A percentile compares a stretch with the other conserved stretches of the same genome.
Conservation (phyloP, 768 basidiomycete species). For the Fomitopsis serialis region DNA sequence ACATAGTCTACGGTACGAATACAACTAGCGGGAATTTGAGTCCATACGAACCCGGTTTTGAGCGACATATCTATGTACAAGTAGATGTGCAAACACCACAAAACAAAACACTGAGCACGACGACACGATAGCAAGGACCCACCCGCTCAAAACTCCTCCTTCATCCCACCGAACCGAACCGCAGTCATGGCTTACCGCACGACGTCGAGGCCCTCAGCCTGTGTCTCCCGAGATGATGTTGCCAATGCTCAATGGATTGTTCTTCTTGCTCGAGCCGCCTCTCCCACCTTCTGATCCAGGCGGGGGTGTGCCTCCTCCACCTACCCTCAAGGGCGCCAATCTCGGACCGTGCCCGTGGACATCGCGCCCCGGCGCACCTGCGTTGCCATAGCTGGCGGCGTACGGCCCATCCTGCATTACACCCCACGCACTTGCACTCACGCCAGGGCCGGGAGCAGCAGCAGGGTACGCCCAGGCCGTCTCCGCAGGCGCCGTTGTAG, state of each 20-base stretch:
- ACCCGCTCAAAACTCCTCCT: too few species aligned
- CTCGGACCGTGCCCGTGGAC: constrained; percentile 35
- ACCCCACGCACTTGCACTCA: neutral
- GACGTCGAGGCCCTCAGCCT: neutral
- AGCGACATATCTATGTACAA: too few species aligned
- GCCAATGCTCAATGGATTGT: constrained; percentile 27
- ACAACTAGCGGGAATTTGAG: too few species aligned
- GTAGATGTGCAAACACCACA: too few species aligned
- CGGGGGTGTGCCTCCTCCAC: constrained; percentile 14
- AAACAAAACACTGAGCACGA: too few species aligned
- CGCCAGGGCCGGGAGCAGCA: neutral
- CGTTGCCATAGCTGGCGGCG: constrained; percentile 10
- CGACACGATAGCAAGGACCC: too few species aligned
- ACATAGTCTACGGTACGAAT: too few species aligned
- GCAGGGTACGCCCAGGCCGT: constrained; percentile 3
- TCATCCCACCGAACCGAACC: too few species aligned
- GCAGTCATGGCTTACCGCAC: too few species aligned
- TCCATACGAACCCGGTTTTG: too few species aligned
- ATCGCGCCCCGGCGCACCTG: constrained; percentile 24
- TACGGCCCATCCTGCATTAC: neutral
- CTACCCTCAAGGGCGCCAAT: constrained; percentile 45
- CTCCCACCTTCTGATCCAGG: constrained; percentile 5
- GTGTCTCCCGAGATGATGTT: constrained; percentile 25
- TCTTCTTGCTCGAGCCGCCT: constrained; percentile 15
- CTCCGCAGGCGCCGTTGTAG: constrained; percentile 11